These are phyloP conservation scores for Mycena venus DNA, from an alignment of 768 basidiomycete species.

Conservation along the genomic window DNA sequence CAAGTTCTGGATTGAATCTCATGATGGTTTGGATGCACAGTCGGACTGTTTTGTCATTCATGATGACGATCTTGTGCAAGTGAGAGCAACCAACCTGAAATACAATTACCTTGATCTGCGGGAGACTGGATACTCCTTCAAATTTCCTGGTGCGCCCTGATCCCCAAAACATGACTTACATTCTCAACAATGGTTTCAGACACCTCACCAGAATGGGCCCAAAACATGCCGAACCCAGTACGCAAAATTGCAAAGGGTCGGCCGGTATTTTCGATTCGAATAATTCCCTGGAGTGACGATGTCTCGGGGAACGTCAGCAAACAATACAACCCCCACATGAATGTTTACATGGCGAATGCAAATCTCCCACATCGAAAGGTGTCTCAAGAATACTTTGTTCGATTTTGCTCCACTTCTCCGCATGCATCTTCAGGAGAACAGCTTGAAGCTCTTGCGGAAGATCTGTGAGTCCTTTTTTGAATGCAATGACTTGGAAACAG, in stretches of 20 bases:
- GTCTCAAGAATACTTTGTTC: conserved; percentile 48
- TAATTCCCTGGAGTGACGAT: conserved; percentile 21
- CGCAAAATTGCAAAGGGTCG: neutral
- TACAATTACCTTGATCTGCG: neutral
- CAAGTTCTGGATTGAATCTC: too few species aligned
- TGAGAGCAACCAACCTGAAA: neutral
- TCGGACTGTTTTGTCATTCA: neutral
- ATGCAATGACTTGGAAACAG: too few species aligned
- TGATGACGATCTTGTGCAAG: neutral
- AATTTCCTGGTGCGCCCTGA: conserved; percentile 13
- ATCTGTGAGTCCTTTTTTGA: conserved; percentile 7
- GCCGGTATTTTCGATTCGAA: neutral
- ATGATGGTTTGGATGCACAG: too few species aligned
- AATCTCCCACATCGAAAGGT: conserved; percentile 43
- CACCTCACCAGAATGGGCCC: conserved; percentile 21
- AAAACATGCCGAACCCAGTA: conserved; percentile 36
- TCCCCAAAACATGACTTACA: too few species aligned
- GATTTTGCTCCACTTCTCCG: conserved; percentile 50
- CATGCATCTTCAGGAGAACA: conserved; percentile 46
- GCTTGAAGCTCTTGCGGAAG: conserved; percentile 41
- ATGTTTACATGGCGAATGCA: conserved; percentile 45
- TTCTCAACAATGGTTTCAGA: neutral
- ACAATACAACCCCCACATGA: conserved; percentile 51
- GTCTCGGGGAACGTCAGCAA: conserved; percentile 37
- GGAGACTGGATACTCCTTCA: neutral